A percentile compares a stretch with the other conserved stretches of the same genome.
Conservation (phyloP, 441 rosid genomes). For the Jatropha multifida region DNA sequence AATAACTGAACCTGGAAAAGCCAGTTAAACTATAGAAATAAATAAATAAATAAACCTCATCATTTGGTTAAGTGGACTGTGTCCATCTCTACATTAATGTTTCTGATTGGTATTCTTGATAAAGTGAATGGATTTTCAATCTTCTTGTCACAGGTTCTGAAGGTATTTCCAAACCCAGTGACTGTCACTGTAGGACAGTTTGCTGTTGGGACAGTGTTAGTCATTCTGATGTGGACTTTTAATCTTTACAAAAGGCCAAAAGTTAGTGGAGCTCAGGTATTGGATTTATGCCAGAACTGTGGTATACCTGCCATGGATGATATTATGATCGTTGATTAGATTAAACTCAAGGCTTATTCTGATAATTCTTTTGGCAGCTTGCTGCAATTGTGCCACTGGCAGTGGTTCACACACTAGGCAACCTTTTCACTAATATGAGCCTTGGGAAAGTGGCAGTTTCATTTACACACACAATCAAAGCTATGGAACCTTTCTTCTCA, state of each 20-base stretch:
- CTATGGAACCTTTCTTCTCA: conserved; percentile 97
- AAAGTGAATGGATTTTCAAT: conserved; percentile 3
- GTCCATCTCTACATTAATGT: not conserved
- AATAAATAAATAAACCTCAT: not conserved
- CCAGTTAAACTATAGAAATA: not conserved
- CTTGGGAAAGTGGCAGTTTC: conserved; percentile 98
- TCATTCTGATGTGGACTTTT: conserved; percentile 75
- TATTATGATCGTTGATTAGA: not conserved
- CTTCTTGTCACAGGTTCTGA: conserved; percentile 64
- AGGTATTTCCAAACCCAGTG: conserved; percentile 71
- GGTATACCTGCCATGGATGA: not conserved
- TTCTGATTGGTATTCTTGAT: not conserved
- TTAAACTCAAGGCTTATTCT: conserved; percentile 6
- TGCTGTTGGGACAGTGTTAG: conserved; percentile 77
- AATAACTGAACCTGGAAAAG: not conserved
- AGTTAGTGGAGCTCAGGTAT: conserved; percentile 75
- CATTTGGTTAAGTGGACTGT: not conserved
- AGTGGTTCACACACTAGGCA: conserved; percentile 80
- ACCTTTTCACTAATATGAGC: conserved; percentile 93
- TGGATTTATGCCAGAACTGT: not conserved
- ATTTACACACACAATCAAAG: conserved; percentile 97
- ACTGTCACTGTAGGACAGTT: conserved; percentile 72
- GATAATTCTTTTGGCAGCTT: conserved; percentile 47
- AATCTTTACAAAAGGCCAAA: conserved; percentile 84
- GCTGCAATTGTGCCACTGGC: conserved; percentile 85